Percentiles rank a stretch among this genome's conserved stretches.
phyloP scores from a whole-genome alignment of 768 basidiomycete genomes.

The Tephrocybe sp. region DNA sequence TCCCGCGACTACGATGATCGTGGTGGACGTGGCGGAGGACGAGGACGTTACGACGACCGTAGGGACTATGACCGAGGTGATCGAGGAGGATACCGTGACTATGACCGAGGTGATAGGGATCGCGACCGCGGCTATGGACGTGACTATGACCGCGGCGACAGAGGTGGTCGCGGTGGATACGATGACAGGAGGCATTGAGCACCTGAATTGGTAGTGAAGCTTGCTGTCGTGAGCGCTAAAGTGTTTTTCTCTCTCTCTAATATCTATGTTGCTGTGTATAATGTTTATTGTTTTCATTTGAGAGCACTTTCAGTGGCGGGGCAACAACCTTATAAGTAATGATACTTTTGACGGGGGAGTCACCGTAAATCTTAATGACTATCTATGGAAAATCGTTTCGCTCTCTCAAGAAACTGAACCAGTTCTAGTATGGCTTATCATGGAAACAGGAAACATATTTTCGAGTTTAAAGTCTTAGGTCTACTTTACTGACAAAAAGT shows the following conservation, averaged over 20 bases:
- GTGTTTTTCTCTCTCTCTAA: not conserved
- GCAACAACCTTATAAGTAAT: no score
- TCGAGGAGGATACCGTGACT: conserved; percentile 34
- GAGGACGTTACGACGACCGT: conserved; percentile 48
- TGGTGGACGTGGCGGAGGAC: conserved; percentile 43
- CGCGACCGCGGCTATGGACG: conserved; percentile 31
- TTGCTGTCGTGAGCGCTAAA: not conserved
- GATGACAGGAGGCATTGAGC: conserved; percentile 29
- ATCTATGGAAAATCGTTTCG: no score
- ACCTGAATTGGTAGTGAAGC: not conserved
- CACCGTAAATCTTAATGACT: no score
- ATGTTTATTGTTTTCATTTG: no score
- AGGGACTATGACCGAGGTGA: conserved; percentile 40
- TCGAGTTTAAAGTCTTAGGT: no score
- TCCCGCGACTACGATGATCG: conserved; percentile 62
- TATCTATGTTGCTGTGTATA: no score
- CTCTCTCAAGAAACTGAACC: no score
- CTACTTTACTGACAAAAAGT: no score
- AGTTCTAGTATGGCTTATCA: no score
- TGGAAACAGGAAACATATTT: no score
- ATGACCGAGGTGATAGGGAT: conserved; percentile 45
- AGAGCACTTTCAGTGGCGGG: no score
- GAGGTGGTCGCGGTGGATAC: conserved; percentile 22
- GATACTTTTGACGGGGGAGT: no score
- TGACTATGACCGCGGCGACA: conserved; percentile 22